Conservation (phyloP, 305 asterid genomes). For the Fraxinus sp. region DNA sequence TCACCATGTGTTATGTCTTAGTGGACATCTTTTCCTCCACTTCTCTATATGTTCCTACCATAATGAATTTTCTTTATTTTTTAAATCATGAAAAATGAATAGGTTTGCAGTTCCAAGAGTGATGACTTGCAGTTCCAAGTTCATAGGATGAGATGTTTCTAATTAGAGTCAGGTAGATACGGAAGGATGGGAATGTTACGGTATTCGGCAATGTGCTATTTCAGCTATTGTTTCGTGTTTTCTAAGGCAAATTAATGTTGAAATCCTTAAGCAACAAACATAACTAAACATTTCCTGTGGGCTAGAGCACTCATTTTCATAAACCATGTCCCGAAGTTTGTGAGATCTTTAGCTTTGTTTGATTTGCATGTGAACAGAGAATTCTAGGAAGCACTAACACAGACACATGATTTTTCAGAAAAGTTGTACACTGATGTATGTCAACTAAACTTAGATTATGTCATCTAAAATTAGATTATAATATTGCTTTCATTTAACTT, state of each 20-base stretch:
- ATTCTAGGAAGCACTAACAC: not conserved
- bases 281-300: not conserved
- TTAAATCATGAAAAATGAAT: not conserved
- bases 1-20: not conserved
- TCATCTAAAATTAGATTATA: not conserved
- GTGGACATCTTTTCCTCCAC: not conserved
- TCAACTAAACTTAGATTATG: not conserved
- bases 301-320: not conserved
- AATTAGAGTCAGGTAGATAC: not conserved
- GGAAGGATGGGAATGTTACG: not conserved
- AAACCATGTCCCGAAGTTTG: not conserved
- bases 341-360: not conserved
- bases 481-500: not conserved
- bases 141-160: not conserved
- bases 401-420: not conserved
- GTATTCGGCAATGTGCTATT: not conserved
- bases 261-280: not conserved
- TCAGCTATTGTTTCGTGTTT: not conserved
- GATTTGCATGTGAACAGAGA: not conserved
- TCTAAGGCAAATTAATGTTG: not conserved
- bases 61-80: not conserved
- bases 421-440: not conserved
- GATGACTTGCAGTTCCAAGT: not conserved
- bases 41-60: not conserved
- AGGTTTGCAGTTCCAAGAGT: not conserved